Evolutionary conservation across 2,329 filamentous ascomycete genomes (phyloP).

Genomic region (Calonectria honghensis): DNA sequence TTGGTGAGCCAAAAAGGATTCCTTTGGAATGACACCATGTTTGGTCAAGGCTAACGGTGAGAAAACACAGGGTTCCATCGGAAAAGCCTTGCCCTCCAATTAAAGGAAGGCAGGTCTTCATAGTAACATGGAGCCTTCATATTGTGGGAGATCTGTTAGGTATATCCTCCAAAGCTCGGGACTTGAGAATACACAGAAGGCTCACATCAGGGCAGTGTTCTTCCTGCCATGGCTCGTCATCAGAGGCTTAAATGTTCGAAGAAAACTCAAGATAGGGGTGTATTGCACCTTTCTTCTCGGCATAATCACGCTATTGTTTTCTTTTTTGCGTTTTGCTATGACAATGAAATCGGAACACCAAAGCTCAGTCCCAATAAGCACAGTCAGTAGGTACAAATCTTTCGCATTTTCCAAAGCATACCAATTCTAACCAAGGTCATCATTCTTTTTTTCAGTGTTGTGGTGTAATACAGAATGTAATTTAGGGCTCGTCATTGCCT

Average conservation of each 20-base stretch:
- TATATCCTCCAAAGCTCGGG: background rate
- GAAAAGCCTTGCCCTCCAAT: background rate
- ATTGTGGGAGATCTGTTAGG: slow-evolving; percentile 13
- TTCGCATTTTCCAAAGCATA: no score
- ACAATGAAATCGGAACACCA: slow-evolving; percentile 28
- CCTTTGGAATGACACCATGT: background rate
- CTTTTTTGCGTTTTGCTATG: slow-evolving; percentile 43
- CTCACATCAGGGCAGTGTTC: slow-evolving; percentile 27
- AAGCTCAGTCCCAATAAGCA: slow-evolving; percentile 42
- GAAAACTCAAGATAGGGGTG: slow-evolving; percentile 43
- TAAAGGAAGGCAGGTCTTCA: background rate
- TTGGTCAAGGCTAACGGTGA: background rate
- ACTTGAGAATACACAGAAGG: no score
- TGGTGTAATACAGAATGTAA: slow-evolving; percentile 45
- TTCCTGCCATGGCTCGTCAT: slow-evolving; percentile 28
- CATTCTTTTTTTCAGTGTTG: slow-evolving; percentile 32
- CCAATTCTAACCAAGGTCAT: background rate
- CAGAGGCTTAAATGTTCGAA: slow-evolving; percentile 42
- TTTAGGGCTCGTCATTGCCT: slow-evolving; percentile 46
- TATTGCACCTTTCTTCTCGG: slow-evolving; percentile 48
- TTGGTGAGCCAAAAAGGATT: background rate
- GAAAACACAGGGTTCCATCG: background rate
- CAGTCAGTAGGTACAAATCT: slow-evolving; percentile 31
- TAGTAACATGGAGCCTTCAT: background rate
- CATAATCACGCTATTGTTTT: slow-evolving; percentile 44